Conservation (phyloP, 805 yeast species). For the Starmerella gropengiesseri region DNA sequence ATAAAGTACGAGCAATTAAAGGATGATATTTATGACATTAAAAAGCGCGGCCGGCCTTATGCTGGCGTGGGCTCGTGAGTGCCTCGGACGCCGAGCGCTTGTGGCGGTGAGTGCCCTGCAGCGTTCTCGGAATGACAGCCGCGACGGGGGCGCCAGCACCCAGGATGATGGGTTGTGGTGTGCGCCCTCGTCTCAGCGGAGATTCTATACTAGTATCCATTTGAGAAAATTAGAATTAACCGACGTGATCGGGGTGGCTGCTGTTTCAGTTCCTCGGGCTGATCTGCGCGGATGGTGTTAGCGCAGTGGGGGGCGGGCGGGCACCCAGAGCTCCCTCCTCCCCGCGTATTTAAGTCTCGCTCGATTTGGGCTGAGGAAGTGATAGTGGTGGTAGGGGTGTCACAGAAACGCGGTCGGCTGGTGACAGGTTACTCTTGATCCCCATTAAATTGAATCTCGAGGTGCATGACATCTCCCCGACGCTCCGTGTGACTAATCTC, state of each 20-base stretch:
- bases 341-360: background rate
- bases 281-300: too few relatives aligned
- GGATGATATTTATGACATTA: too few relatives aligned
- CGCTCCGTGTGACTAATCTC: too few relatives aligned
- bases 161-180: slow-evolving; percentile 12
- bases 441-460: too few relatives aligned
- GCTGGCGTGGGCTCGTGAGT: background rate
- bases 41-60: background rate
- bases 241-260: too few relatives aligned
- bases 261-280: too few relatives aligned
- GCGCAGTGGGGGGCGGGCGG: too few relatives aligned
- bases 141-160: slow-evolving; percentile 1
- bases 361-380: too few relatives aligned
- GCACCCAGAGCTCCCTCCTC: too few relatives aligned
- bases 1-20: too few relatives aligned
- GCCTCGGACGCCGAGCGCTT: slow-evolving; percentile 2
- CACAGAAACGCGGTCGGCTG: background rate
- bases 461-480: too few relatives aligned
- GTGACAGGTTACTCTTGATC: background rate
- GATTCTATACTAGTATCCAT: slow-evolving; percentile 3
- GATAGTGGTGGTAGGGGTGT: slow-evolving; percentile 2
- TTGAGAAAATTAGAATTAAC: background rate
- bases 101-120: slow-evolving; percentile 1
- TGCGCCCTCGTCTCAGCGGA: slow-evolving; percentile 6
- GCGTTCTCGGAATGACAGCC: slow-evolving; percentile 1